These are phyloP conservation scores for Emmonsia crescens DNA, from an alignment of 2,329 filamentous ascomycete species.

Conservation along the genomic window DNA sequence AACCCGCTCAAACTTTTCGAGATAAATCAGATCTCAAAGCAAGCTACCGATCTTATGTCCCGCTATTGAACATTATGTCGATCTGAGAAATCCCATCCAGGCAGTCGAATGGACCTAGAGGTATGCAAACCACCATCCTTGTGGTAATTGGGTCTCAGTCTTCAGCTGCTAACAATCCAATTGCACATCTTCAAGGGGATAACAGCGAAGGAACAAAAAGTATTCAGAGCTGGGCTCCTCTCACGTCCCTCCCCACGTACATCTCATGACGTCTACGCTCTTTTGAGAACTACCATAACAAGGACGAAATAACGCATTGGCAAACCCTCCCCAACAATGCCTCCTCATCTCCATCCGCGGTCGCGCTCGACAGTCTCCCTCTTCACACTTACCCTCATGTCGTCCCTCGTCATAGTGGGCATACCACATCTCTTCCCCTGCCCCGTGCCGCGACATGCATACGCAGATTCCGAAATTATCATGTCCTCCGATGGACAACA, in stretches of 20 bases:
- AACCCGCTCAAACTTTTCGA: background rate
- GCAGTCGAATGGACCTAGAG: background rate
- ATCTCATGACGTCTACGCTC: background rate
- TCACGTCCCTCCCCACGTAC: background rate
- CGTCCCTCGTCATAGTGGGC: conserved; percentile 85
- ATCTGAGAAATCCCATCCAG: conserved; percentile 4
- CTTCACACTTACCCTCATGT: conserved; percentile 82
- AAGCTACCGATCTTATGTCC: conserved; percentile 10
- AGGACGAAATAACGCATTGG: background rate
- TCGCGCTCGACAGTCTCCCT: conserved; percentile 88
- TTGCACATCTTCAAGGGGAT: background rate
- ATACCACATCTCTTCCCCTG: conserved; percentile 86
- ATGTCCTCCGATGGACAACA: conserved; percentile 35
- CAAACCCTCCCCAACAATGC: conserved; percentile 43
- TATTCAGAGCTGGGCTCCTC: background rate
- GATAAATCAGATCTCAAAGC: background rate
- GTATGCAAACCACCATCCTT: background rate
- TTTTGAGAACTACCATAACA: background rate
- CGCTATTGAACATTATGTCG: conserved; percentile 2
- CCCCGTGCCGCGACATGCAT: conserved; percentile 64
- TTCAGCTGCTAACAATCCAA: background rate
- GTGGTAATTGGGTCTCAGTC: background rate
- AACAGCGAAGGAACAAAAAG: background rate
- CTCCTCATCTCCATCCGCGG: conserved; percentile 78
- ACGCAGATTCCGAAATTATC: conserved; percentile 55